Conservation (phyloP, 805 yeast species). For the Candida khao-thaluensis region DNA sequence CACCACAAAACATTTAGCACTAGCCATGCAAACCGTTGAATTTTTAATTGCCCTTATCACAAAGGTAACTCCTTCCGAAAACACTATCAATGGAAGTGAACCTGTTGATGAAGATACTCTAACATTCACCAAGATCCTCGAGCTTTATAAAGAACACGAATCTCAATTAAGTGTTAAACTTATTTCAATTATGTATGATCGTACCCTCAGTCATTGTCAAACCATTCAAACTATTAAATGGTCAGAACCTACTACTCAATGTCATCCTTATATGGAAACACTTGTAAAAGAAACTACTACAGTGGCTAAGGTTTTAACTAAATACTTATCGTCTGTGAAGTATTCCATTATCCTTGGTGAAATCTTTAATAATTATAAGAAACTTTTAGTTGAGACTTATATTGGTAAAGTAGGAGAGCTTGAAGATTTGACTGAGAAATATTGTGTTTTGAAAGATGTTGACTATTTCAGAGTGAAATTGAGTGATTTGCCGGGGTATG, state of each 20-base stretch:
- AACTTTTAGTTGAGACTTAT: constrained; percentile 48
- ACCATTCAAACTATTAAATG: constrained; percentile 50
- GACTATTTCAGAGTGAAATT: constrained; percentile 64
- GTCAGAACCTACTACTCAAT: constrained; percentile 47
- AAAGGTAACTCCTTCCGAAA: constrained; percentile 7
- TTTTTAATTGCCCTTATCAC: constrained; percentile 38
- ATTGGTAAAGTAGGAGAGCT: constrained; percentile 48
- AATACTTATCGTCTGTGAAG: constrained; percentile 54
- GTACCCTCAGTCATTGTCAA: constrained; percentile 51
- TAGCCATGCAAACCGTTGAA: constrained; percentile 65
- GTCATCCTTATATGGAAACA: constrained; percentile 63
- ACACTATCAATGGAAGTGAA: too few relatives aligned
- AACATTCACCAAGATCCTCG: constrained; percentile 29
- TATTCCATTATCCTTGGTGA: constrained; percentile 45
- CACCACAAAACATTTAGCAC: constrained; percentile 67
- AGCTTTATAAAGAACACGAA: constrained; percentile 57
- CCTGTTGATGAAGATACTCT: constrained; percentile 26
- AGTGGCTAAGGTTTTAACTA: constrained; percentile 56
- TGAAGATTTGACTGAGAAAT: constrained; percentile 53
- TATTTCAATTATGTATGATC: constrained; percentile 68
- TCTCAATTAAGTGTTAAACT: constrained; percentile 61
- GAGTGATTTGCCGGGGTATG: constrained; percentile 57
- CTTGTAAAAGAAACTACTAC: constrained; percentile 67
- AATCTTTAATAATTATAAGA: constrained; percentile 59
- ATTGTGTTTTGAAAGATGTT: constrained; percentile 55